Base-by-base conservation (phyloP, 208 protist genomes). In the Angomonas ambiguus region DNA sequence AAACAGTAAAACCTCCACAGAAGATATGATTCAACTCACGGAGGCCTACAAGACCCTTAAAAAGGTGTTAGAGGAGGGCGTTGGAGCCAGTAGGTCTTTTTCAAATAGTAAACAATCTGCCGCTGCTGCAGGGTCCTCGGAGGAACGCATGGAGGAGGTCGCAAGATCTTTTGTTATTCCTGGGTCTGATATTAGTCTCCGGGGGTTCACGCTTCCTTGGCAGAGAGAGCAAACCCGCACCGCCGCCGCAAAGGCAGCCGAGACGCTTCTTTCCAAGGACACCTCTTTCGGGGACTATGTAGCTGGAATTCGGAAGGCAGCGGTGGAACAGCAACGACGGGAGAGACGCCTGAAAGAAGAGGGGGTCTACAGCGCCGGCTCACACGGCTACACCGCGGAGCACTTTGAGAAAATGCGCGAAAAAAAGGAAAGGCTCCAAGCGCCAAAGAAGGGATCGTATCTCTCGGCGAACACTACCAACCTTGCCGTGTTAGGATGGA, bases 21-120 rank as follows among this genome's bases (percentile, higher is more conserved):
- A 71, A 16, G 32, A 56, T 5, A 93, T 93, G 87, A 66, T 74
- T 1, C 59, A 77, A 61, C 71, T 93, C 6, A 89, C 84, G 10
- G 80, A 87, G 49, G 87, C 87, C 18, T 93, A 89, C 65, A 78
- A 67, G 42, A 83, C 76, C 8, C 68, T 93, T 0, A 82, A 83
- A 56, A 70, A 71, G 24, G 69, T 93, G 20, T 32, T 90, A 33
- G 81, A 86, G 61, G 51, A 79, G 55, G 74, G 78, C 55, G 77
- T 85, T 27, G 64, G 34, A 70, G 20, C 62, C 34, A n/a, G 8
- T 38, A 11, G 58, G 33, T 33, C 49, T 42, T 18, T 55, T 30
- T 0, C 27, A 55, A 11, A 10, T 31, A 1, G 11, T 1, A 63
- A 13, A 13, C 24, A 18, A 31, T 4, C 16, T 25, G 4, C 38